Conservation (phyloP, 1,139 yeast genomes). For the Blastobotrys niveus region DNA sequence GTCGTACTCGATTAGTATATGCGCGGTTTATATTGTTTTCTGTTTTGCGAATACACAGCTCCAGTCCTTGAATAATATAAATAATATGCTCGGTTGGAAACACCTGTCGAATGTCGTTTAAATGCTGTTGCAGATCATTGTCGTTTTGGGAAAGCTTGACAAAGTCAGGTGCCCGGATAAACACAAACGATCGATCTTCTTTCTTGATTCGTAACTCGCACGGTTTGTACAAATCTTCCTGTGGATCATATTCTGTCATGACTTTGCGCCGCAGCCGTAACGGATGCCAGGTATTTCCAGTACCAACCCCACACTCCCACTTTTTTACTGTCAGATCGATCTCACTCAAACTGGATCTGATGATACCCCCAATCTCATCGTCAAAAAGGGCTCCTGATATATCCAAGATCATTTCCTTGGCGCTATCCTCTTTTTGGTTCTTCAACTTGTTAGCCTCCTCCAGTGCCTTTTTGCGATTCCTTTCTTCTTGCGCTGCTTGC, state of each 20-base stretch:
- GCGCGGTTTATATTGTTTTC: constrained; percentile 19
- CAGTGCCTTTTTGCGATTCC: constrained; percentile 6
- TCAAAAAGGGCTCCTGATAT: constrained; percentile 11
- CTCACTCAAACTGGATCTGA: constrained; percentile 8
- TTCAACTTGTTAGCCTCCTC: constrained; percentile 11
- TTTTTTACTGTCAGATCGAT: constrained; percentile 8
- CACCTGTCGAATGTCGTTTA: constrained; percentile 11
- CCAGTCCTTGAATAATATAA: constrained; percentile 26
- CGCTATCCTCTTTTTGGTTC: constrained; percentile 5
- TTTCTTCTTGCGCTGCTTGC: constrained; percentile 9
- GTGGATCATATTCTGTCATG: constrained; percentile 19
- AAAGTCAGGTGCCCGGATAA: constrained; percentile 14
- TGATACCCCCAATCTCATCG: constrained; percentile 12
- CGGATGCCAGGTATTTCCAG: not conserved
- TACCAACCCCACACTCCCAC: constrained; percentile 5
- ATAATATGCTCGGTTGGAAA: constrained; percentile 17
- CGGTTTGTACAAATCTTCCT: constrained; percentile 21
- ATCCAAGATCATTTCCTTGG: constrained; percentile 22
- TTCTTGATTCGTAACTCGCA: constrained; percentile 14
- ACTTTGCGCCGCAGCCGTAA: constrained; percentile 20
- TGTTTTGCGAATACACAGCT: constrained; percentile 16
- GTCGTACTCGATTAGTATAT: constrained; percentile 23
- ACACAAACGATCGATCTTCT: constrained; percentile 18
- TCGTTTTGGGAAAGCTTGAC: constrained; percentile 11
- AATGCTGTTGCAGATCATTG: constrained; percentile 11